Conservation (phyloP, 2,329 filamentous ascomycete genomes). For the Ceratocystis variospora region DNA sequence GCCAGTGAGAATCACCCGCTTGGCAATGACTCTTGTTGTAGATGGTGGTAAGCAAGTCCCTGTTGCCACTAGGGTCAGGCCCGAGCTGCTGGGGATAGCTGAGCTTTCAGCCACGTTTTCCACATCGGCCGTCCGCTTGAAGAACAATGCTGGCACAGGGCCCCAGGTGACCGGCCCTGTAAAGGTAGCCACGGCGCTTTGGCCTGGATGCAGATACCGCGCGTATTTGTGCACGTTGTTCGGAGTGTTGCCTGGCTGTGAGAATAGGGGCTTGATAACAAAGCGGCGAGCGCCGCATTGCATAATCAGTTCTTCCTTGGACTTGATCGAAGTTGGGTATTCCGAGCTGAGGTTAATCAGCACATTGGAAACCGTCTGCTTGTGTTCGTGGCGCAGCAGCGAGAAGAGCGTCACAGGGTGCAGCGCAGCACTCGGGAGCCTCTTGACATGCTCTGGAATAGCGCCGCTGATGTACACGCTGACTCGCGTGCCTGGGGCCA, state of each 20-base stretch:
- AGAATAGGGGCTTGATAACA: slow-evolving; percentile 81
- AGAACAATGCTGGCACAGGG: slow-evolving; percentile 77
- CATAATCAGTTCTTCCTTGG: slow-evolving; percentile 82
- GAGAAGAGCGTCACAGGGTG: slow-evolving; percentile 66
- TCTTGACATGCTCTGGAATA: slow-evolving; percentile 31
- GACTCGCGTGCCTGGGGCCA: slow-evolving; percentile 70
- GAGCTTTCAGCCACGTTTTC: slow-evolving; percentile 30
- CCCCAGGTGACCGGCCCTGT: slow-evolving; percentile 89
- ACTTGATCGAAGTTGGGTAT: slow-evolving; percentile 61
- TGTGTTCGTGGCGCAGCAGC: slow-evolving; percentile 85
- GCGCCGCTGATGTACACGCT: slow-evolving; percentile 55
- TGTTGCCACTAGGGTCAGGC: slow-evolving; percentile 64
- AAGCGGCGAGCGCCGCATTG: slow-evolving; percentile 84
- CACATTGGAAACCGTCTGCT: slow-evolving; percentile 78
- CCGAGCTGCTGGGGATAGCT: slow-evolving; percentile 29
- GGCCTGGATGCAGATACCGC: slow-evolving; percentile 79
- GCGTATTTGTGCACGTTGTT: slow-evolving; percentile 98
- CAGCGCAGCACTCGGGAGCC: slow-evolving; percentile 34
- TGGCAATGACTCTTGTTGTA: slow-evolving; percentile 71
- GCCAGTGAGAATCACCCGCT: slow-evolving; percentile 84
- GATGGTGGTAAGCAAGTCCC: slow-evolving; percentile 73
- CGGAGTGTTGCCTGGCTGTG: slow-evolving; percentile 72
- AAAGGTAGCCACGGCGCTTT: slow-evolving; percentile 78
- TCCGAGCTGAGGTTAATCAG: slow-evolving; percentile 76
- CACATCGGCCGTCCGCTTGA: slow-evolving; percentile 45